Evolutionary conservation across 345 rosid species (phyloP).

Genomic region (Chamaenerion angustifolium): DNA sequence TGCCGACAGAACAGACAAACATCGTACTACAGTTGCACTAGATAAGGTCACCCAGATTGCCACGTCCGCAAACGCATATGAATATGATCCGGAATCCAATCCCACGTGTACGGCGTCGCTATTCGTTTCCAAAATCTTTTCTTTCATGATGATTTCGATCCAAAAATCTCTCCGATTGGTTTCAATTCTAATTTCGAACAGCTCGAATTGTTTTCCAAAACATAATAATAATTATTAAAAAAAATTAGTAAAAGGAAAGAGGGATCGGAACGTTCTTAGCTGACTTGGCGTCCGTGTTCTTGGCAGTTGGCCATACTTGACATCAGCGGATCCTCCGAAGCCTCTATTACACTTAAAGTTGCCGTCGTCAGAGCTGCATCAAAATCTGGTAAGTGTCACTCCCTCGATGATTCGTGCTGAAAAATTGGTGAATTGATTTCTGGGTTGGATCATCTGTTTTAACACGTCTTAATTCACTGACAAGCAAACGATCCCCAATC

Average conservation of each 20-base stretch:
- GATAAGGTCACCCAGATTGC: too few species aligned
- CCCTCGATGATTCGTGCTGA: neutral
- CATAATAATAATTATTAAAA: too few species aligned
- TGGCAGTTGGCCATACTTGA: neutral
- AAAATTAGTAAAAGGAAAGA: too few species aligned
- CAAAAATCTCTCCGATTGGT: too few species aligned
- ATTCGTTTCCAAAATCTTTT: neutral
- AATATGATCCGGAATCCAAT: constrained; percentile 12
- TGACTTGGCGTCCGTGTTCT: too few species aligned
- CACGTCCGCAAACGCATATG: too few species aligned
- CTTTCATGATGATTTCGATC: constrained; percentile 8
- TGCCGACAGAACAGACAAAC: too few species aligned
- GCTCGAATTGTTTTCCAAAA: too few species aligned
- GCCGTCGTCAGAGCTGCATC: neutral
- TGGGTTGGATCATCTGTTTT: neutral
- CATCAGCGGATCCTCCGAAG: constrained; percentile 39
- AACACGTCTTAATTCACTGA: neutral
- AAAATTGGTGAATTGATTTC: neutral
- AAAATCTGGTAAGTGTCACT: neutral
- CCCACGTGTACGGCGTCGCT: constrained; percentile 11
- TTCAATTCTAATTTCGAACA: too few species aligned
- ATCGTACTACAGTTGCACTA: too few species aligned
- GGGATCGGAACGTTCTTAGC: too few species aligned
- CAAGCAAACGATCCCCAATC: too few species aligned
- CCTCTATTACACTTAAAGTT: neutral